Conservation (phyloP, 1,284 basidiomycete species). For the Pascua guehoae region DNA sequence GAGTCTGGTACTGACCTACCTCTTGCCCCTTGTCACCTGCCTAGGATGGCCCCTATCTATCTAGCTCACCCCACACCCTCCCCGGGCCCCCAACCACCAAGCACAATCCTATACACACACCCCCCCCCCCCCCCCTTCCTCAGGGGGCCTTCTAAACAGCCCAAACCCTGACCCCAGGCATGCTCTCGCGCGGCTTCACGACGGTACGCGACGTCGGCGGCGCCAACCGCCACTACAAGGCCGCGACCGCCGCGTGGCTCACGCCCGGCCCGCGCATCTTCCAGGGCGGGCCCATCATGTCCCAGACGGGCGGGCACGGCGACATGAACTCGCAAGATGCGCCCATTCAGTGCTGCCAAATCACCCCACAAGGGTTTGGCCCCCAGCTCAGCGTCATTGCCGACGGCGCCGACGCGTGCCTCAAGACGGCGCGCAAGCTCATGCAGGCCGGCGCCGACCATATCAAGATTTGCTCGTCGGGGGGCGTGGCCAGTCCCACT, state of each 20-base stretch:
- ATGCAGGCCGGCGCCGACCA: slow-evolving; percentile 54
- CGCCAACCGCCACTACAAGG: slow-evolving; percentile 51
- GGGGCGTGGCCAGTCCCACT: slow-evolving; percentile 53
- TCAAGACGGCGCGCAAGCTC: slow-evolving; percentile 53
- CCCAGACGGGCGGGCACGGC: slow-evolving; percentile 56
- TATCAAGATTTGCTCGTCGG: slow-evolving; percentile 50
- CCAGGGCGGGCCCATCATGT: slow-evolving; percentile 54
- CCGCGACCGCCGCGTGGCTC: slow-evolving; percentile 52
- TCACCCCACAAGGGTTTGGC: neutral
- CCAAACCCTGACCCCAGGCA: slow-evolving; percentile 34
- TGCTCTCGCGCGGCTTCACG: slow-evolving; percentile 55
- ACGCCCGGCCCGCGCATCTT: slow-evolving; percentile 52
- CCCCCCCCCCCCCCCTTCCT: no score
- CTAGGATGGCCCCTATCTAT: no score
- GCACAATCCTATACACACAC: no score
- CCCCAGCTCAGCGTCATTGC: slow-evolving; percentile 12
- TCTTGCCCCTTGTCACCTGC: no score
- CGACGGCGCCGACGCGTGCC: slow-evolving; percentile 47
- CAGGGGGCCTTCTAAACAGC: no score
- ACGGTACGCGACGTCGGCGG: slow-evolving; percentile 56
- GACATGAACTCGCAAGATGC: slow-evolving; percentile 19
- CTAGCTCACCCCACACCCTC: no score
- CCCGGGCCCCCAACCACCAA: no score
- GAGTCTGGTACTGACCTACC: neutral
- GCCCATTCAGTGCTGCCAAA: slow-evolving; percentile 49